These are phyloP conservation scores for Sphaerulina musiva DNA, from an alignment of 2,329 filamentous ascomycete genomes.

Conservation along the genomic window DNA sequence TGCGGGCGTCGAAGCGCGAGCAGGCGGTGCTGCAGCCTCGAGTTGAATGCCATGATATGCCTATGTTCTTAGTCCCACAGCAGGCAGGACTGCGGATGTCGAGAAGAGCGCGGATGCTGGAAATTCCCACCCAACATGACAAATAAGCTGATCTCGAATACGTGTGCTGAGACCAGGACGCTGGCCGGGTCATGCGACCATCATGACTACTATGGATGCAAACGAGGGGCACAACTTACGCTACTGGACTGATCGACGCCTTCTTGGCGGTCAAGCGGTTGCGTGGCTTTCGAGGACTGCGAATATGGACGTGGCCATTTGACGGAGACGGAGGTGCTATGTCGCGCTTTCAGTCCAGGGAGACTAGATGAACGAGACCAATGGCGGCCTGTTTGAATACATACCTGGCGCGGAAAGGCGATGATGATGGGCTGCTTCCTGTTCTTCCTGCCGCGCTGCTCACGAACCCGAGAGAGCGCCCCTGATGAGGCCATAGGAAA, in stretches of 20 bases:
- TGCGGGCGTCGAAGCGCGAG: neutral
- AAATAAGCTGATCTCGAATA: constrained; percentile 5
- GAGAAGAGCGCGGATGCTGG: neutral
- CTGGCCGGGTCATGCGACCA: constrained; percentile 1
- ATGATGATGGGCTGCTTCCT: neutral
- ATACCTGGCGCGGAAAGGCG: neutral
- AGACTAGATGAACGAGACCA: neutral
- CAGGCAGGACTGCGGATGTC: neutral
- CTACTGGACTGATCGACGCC: constrained; percentile 15
- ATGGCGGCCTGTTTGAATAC: neutral
- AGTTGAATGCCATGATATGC: neutral
- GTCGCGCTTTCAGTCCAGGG: neutral
- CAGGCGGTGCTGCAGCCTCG: constrained; percentile 3
- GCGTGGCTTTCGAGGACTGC: constrained; percentile 11
- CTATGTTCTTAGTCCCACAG: neutral
- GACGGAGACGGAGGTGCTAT: neutral
- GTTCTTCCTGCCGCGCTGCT: neutral
- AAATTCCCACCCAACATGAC: constrained; percentile 6
- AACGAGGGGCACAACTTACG: constrained; percentile 15
- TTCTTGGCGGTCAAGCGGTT: constrained; percentile 4
- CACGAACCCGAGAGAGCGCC: constrained; percentile 6
- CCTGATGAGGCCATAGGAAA: constrained; percentile 3
- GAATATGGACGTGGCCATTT: constrained; percentile 13
- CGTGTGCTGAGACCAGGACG: constrained; percentile 7
- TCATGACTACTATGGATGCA: constrained; percentile 2